A percentile compares a stretch with the other conserved stretches of the same genome.
Conservation (phyloP, 257 asterid genomes). For the Cordia subcordata region DNA sequence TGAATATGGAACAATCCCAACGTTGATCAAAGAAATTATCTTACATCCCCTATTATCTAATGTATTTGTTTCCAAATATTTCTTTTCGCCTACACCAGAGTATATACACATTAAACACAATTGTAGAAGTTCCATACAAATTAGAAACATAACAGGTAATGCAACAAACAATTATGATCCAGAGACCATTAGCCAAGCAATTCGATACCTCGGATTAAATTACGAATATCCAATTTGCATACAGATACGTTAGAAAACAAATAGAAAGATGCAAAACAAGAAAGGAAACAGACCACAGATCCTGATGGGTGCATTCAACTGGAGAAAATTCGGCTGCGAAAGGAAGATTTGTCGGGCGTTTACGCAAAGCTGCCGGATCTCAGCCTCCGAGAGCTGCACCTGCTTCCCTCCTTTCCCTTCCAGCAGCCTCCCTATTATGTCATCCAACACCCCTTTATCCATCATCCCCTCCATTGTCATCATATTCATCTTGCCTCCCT, state of each 20-base stretch:
- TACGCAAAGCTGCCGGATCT: constrained; percentile 94
- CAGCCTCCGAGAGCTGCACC: constrained; percentile 89
- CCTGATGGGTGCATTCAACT: constrained; percentile 67
- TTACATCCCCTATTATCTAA: too few relatives aligned
- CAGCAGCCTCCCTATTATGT: constrained; percentile 61
- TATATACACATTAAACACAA: too few relatives aligned
- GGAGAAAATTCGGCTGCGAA: constrained; percentile 71
- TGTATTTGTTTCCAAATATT: too few relatives aligned
- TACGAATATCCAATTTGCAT: background rate
- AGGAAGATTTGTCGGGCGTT: constrained; percentile 75
- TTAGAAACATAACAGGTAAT: too few relatives aligned
- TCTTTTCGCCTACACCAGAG: too few relatives aligned
- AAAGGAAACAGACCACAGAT: constrained; percentile 53
- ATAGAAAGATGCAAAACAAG: background rate
- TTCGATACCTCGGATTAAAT: background rate
- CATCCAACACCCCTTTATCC: constrained; percentile 76
- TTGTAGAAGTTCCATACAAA: too few relatives aligned
- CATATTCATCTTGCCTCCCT: constrained; percentile 28
- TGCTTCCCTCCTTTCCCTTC: constrained; percentile 93
- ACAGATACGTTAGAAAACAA: background rate
- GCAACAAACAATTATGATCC: background rate
- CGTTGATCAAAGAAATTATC: too few relatives aligned
- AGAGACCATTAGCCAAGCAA: background rate
- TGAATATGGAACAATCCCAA: too few relatives aligned
- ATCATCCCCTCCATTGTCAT: constrained; percentile 82